phyloP scores from a whole-genome alignment of 2,329 filamentous ascomycete species.

The Chaetothyriales sp. region DNA sequence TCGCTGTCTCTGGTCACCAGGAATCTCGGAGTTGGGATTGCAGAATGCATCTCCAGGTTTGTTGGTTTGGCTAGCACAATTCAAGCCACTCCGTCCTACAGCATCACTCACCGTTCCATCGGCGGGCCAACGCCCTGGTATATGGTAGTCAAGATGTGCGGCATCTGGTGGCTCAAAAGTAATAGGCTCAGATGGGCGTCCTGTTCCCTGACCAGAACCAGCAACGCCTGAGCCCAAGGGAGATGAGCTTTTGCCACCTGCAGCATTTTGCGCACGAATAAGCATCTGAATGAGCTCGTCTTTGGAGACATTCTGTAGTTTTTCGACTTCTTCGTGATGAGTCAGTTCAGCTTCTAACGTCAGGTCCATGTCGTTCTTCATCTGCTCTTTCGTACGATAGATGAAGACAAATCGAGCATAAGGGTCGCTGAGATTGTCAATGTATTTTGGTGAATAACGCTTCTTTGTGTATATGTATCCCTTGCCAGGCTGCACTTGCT shows the following conservation, averaged over 20 bases:
- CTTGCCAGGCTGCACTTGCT: constrained; percentile 21
- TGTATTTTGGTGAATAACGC: constrained; percentile 18
- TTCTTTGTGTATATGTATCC: constrained; percentile 20
- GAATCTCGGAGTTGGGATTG: not conserved
- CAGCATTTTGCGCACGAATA: constrained; percentile 10
- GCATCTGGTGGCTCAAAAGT: constrained; percentile 9
- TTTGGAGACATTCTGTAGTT: constrained; percentile 12
- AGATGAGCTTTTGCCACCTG: constrained; percentile 11
- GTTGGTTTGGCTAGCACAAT: constrained; percentile 4
- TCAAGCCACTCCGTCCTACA: constrained; percentile 2
- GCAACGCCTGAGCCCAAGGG: not conserved
- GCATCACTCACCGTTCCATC: not conserved
- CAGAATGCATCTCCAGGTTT: not conserved
- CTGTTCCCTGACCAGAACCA: not conserved
- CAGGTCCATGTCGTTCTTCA: constrained; percentile 12
- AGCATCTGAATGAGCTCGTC: constrained; percentile 14
- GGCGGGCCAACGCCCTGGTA: constrained; percentile 3
- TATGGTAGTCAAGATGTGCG: constrained; percentile 9
- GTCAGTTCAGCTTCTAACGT: constrained; percentile 11
- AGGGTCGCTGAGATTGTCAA: constrained; percentile 20
- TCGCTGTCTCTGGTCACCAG: not conserved
- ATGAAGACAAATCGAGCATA: constrained; percentile 23
- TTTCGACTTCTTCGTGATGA: constrained; percentile 9
- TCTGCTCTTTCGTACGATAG: constrained; percentile 18
- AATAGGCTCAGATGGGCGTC: constrained; percentile 6